Percentiles rank a stretch among this genome's conserved stretches.
phyloP scores from a whole-genome alignment of 306 rosid species.

The Prunus padus region DNA sequence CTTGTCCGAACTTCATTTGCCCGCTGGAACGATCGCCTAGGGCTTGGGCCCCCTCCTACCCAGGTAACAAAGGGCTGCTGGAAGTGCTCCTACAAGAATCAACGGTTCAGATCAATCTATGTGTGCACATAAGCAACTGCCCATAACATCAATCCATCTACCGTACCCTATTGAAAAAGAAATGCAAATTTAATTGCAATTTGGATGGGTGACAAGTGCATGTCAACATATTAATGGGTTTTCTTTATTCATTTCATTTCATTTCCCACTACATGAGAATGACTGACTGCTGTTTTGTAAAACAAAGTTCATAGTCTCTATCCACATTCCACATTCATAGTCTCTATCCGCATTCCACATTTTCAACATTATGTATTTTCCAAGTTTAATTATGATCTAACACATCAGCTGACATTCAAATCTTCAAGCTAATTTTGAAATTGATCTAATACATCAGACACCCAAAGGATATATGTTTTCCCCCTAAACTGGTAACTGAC shows the following conservation, averaged over 20 bases:
- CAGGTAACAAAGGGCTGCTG: no score
- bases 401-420: neutral
- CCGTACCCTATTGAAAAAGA: neutral
- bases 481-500: no score
- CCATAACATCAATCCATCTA: no score
- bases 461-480: no score
- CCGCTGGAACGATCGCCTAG: no score
- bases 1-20: no score
- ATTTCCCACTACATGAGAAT: neutral
- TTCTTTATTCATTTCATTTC: neutral
- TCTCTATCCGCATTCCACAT: neutral
- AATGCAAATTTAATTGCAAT: neutral
- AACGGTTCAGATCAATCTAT: no score
- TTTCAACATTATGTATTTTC: neutral
- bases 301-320: neutral
- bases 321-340: neutral
- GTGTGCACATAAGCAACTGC: no score
- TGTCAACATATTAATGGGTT: neutral
- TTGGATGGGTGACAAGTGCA: neutral
- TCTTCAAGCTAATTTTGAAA: neutral
- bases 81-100: no score
- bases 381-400: neutral
- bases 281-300: neutral
- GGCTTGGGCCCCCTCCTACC: no score
- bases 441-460: no score